These are phyloP conservation scores for Discostella stelligeroides DNA, from an alignment of 108 stramenopile genomes.

Conservation along the genomic window DNA sequence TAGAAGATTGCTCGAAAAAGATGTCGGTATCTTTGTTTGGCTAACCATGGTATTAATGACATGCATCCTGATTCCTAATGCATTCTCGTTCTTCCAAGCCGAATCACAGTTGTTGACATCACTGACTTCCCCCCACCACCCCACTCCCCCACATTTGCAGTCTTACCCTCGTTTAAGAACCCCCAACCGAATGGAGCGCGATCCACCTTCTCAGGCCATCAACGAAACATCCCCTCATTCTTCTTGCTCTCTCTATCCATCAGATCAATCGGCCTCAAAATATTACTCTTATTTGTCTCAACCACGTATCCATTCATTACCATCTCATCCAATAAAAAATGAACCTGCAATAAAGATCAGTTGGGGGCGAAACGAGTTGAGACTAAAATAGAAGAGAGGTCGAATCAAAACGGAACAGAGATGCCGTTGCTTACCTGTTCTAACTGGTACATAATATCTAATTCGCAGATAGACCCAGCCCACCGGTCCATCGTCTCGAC, in stretches of 20 bases:
- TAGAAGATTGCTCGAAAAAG: no score
- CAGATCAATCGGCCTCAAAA: conserved; percentile 86
- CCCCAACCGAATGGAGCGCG: no score
- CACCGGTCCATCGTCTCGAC: conserved; percentile 93
- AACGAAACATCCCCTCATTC: conserved; percentile 90
- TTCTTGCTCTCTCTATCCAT: conserved; percentile 88
- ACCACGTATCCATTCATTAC: conserved; percentile 94
- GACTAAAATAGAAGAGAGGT: not conserved
- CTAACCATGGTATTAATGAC: no score
- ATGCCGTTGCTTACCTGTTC: no score
- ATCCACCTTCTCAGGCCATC: not conserved
- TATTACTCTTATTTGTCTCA: conserved; percentile 91
- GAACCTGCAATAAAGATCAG: conserved; percentile 50
- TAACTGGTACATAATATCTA: conserved; percentile 98
- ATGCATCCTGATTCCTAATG: no score
- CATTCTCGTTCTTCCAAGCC: no score
- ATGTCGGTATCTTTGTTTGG: no score
- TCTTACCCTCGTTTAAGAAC: no score
- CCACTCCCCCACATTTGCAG: no score
- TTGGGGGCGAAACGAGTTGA: not conserved
- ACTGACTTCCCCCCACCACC: no score
- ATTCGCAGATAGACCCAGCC: conserved; percentile 86
- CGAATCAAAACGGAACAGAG: no score
- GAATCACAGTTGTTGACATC: no score
- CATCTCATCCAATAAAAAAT: conserved; percentile 97